Evolutionary conservation across 106 monocot genomes (phyloP).

Genomic region (Vanilla planifolia): DNA sequence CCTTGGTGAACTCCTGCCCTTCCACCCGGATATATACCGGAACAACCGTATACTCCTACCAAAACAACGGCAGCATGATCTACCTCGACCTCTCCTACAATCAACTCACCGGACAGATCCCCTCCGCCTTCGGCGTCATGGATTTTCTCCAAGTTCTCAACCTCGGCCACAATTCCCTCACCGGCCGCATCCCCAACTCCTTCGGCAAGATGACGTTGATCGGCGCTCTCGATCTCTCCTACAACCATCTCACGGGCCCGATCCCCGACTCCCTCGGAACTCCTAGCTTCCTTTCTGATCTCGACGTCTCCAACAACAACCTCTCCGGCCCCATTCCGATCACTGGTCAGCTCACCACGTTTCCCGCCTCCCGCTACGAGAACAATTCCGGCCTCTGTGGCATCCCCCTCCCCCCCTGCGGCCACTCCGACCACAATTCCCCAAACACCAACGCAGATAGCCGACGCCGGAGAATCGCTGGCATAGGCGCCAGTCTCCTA

Average conservation of each 20-base stretch:
- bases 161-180: constrained; percentile 62
- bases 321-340: constrained; percentile 65
- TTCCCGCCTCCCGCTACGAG: constrained; percentile 45
- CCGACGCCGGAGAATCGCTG: neutral
- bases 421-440: neutral
- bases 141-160: constrained; percentile 50
- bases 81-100: constrained; percentile 78
- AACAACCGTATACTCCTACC: constrained; percentile 39
- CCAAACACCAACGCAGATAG: neutral
- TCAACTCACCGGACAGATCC: constrained; percentile 40
- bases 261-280: constrained; percentile 46
- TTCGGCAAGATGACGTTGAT: constrained; percentile 36
- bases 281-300: constrained; percentile 40
- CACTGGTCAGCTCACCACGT: constrained; percentile 66
- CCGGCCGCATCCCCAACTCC: constrained; percentile 48
- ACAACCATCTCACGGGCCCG: constrained; percentile 57
- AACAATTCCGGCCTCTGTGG: constrained; percentile 84
- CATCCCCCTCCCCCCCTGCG: constrained; percentile 51
- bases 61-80: constrained; percentile 53
- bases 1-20: constrained; percentile 32
- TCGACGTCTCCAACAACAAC: constrained; percentile 83
- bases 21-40: constrained; percentile 58
- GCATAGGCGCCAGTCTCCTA: constrained; percentile 28
- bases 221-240: constrained; percentile 51
- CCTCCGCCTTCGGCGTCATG: constrained; percentile 53